These are phyloP conservation scores for Amauroascus niger DNA, from an alignment of 2,329 filamentous ascomycete genomes.

Conservation along the genomic window DNA sequence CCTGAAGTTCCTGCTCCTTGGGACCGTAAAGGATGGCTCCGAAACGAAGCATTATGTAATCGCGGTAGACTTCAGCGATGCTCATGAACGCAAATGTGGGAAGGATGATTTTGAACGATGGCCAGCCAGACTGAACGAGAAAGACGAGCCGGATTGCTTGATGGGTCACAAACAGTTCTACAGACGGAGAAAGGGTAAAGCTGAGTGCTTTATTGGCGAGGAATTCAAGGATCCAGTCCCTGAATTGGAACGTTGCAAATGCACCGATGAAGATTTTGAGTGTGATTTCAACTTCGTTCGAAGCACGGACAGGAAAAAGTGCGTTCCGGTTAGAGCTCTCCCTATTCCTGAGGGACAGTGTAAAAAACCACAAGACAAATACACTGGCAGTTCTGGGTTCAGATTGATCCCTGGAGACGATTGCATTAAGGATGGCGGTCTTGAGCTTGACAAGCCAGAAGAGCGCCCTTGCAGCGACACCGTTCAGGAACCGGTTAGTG, in stretches of 20 bases:
- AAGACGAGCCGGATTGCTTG: slow-evolving; percentile 74
- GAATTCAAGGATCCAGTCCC: slow-evolving; percentile 71
- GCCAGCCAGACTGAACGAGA: slow-evolving; percentile 70
- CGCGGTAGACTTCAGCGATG: slow-evolving; percentile 69
- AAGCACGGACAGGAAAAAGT: slow-evolving; percentile 56
- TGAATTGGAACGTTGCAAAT: slow-evolving; percentile 65
- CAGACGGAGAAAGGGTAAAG: slow-evolving; percentile 71
- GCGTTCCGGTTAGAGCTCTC: slow-evolving; percentile 55
- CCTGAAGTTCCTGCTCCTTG: slow-evolving; percentile 77
- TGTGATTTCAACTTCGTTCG: slow-evolving; percentile 87
- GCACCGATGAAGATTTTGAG: slow-evolving; percentile 77
- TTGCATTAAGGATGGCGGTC: slow-evolving; percentile 53
- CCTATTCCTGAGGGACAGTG: slow-evolving; percentile 63
- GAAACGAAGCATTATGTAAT: slow-evolving; percentile 53
- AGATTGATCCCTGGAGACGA: slow-evolving; percentile 78
- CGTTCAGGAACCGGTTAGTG: slow-evolving; percentile 46
- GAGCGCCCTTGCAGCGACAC: slow-evolving; percentile 67
- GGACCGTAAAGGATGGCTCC: slow-evolving; percentile 43
- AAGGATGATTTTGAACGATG: slow-evolving; percentile 73
- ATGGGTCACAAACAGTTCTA: slow-evolving; percentile 95
- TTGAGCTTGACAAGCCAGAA: slow-evolving; percentile 56
- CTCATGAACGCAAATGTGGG: slow-evolving; percentile 72
- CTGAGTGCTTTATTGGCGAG: slow-evolving; percentile 78
- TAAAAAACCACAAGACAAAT: slow-evolving; percentile 60
- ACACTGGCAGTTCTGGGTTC: slow-evolving; percentile 81